These are phyloP conservation scores for Aspergillus oerlinghausenensis DNA, from an alignment of 2,329 filamentous ascomycete genomes.

Conservation along the genomic window DNA sequence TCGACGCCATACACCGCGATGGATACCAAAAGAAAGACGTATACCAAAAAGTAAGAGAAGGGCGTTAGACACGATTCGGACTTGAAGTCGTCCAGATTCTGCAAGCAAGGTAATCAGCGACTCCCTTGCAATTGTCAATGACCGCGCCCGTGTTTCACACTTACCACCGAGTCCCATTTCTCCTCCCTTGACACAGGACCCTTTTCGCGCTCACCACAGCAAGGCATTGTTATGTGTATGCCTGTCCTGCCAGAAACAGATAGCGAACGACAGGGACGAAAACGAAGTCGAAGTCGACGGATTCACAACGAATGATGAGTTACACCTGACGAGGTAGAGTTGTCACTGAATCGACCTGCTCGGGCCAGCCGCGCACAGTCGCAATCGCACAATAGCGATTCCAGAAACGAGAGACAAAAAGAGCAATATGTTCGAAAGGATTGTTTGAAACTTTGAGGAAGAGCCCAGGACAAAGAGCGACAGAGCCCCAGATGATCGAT, in stretches of 20 bases:
- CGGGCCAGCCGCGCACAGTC: slow-evolving; percentile 35
- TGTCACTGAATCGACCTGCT: slow-evolving; percentile 20
- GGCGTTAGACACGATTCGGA: slow-evolving; percentile 70
- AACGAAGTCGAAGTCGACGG: too few relatives aligned
- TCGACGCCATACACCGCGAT: slow-evolving; percentile 84
- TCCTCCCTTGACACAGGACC: slow-evolving; percentile 72
- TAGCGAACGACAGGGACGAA: slow-evolving; percentile 4
- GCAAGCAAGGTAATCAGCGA: slow-evolving; percentile 6
- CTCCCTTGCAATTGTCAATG: background rate
- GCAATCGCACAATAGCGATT: background rate
- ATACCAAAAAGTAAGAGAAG: slow-evolving; percentile 81
- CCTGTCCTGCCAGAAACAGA: slow-evolving; percentile 25
- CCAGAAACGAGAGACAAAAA: background rate
- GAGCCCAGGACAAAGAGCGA: slow-evolving; percentile 11
- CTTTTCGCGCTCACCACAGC: slow-evolving; percentile 57
- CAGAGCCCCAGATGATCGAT: slow-evolving; percentile 2
- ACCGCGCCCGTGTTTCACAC: slow-evolving; percentile 22
- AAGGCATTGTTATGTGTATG: slow-evolving; percentile 54
- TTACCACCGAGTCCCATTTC: slow-evolving; percentile 90
- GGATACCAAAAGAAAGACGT: slow-evolving; percentile 72
- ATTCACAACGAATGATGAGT: background rate
- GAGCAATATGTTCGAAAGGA: background rate
- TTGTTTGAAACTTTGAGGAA: background rate
- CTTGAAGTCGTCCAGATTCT: slow-evolving; percentile 71
- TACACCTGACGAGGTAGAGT: background rate